Evolutionary conservation across 164 flowering plant genomes (phyloP).

Genomic region (Macadamia tetraphylla): DNA sequence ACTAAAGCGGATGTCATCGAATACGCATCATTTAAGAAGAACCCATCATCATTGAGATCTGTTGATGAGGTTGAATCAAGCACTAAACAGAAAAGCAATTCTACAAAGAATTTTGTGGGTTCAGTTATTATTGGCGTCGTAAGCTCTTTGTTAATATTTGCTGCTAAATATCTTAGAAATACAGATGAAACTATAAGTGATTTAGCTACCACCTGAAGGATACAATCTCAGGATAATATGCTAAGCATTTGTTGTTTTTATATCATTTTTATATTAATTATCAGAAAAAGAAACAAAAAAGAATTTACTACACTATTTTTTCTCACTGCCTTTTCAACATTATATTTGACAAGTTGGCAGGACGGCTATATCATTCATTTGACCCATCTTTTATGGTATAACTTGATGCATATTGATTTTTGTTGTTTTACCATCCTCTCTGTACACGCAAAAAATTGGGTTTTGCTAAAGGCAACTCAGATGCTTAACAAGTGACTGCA

Average conservation of each 20-base stretch:
- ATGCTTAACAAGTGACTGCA: no score
- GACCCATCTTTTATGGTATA: no score
- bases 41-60: slow-evolving; percentile 9
- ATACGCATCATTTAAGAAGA: slow-evolving; percentile 57
- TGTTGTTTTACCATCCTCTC: no score
- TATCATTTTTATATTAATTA: no score
- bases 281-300: no score
- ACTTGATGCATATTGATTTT: no score
- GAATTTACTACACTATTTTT: no score
- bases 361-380: no score
- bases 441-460: no score
- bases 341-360: no score
- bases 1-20: slow-evolving; percentile 41
- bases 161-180: slow-evolving; percentile 17
- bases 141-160: slow-evolving; percentile 16
- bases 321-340: no score
- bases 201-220: slow-evolving; percentile 20
- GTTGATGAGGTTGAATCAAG: slow-evolving; percentile 8
- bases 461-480: no score
- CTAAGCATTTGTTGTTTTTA: neutral
- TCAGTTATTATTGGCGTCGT: slow-evolving; percentile 19
- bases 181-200: slow-evolving; percentile 6
- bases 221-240: neutral
- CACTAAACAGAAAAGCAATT: slow-evolving; percentile 1
- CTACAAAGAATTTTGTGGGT: neutral